Conservation (phyloP, 2,329 filamentous ascomycete genomes). For the Metarhizium robertsii region DNA sequence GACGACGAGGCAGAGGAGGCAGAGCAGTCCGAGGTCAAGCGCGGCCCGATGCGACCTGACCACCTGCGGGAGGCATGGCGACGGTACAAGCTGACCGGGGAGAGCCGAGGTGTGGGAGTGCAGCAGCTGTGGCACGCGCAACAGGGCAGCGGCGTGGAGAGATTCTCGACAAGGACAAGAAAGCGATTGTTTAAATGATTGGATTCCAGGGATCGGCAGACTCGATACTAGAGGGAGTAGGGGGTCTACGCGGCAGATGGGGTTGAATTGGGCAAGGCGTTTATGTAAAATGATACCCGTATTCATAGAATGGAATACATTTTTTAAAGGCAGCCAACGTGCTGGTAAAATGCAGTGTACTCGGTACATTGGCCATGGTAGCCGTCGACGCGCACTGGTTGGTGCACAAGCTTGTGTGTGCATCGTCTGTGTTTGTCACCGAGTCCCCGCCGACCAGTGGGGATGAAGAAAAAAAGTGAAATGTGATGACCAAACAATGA, state of each 20-base stretch:
- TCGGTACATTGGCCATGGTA: no score
- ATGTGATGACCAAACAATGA: not conserved
- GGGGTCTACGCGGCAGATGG: no score
- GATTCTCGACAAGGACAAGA: conserved; percentile 46
- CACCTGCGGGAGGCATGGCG: conserved; percentile 66
- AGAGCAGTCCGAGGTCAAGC: conserved; percentile 17
- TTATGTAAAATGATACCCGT: conserved; percentile 3
- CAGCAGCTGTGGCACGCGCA: conserved; percentile 53
- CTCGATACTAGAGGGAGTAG: no score
- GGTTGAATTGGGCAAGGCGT: not conserved
- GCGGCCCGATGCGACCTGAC: conserved; percentile 59
- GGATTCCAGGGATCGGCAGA: no score
- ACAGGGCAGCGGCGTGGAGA: conserved; percentile 48
- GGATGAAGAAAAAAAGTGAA: not conserved
- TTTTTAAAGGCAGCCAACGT: not conserved
- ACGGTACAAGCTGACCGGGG: conserved; percentile 53
- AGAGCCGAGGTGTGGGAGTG: conserved; percentile 53
- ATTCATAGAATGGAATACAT: not conserved
- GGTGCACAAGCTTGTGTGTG: no score
- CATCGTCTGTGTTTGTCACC: not conserved
- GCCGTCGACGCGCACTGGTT: no score
- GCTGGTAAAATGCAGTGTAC: not conserved
- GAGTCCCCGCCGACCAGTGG: not conserved
- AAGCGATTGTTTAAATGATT: conserved; percentile 42
- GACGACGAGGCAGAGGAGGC: conserved; percentile 18